Evolutionary conservation across 225 moss, liverwort and hornwort species (phyloP), one percentile per base, ranked within the genome.

Genomic region (Lunularia cruciata): DNA sequence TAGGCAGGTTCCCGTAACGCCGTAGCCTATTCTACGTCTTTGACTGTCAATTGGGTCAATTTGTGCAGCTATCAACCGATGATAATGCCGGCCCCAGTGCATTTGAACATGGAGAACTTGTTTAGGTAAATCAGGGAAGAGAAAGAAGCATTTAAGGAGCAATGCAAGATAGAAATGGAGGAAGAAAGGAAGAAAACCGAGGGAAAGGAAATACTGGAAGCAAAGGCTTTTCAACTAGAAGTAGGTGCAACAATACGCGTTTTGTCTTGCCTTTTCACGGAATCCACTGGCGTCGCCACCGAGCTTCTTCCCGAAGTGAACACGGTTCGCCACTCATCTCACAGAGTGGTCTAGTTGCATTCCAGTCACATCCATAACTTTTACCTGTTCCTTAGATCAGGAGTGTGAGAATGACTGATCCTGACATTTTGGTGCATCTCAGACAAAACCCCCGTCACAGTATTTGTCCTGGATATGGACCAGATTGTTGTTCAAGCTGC

Each of bases 51-150:
- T 23, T 51, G 31, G 48, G 32, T 32, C 33, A 5, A 0, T 48
- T 19, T 67, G 36, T 35, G 19, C 92, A 95, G 95, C 62, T 76
- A 84, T 62, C 84, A 88, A 69, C 85, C 87, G 9, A 89, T 92
- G 80, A 77, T 89, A 6, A 98, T 98, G 72, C 93, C 96, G 12
- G 89, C 93, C 28, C 90, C 96, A 16, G 90, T 91, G 25, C 81
- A 83, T 57, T 56, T 86, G 63, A 82, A 89, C 63, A 89, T 93
- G 25, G 82, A 86, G n/a, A 79, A 83, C 14, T 42, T 98, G 57
- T 82, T 89, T 28, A 60, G 45, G 68, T 73, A 72, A 72, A 86
- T 93, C 20, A 82, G 83, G 58, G 72, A 65, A 56, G 88, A 75
- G 53, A 91, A 98, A 56, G 85, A 80, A 60, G 86, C 76, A 31